Conservation (phyloP, 345 rosid species). For the Nasturtium officinale region DNA sequence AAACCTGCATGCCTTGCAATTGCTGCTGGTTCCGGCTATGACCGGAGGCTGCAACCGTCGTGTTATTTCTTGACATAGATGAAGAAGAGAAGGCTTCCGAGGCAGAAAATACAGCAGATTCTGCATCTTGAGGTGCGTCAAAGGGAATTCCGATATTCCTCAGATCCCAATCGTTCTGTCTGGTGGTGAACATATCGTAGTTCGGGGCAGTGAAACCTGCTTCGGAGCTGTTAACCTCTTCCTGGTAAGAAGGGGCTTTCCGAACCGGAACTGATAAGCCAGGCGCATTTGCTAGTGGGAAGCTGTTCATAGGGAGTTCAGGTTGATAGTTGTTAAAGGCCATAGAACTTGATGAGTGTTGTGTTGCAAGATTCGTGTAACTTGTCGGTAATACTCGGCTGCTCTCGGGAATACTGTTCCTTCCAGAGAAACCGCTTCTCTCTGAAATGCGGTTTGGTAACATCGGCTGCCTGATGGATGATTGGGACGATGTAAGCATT, state of each 20-base stretch:
- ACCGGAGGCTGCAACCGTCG: conserved; percentile 6
- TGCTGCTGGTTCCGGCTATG: conserved; percentile 32
- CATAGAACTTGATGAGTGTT: conserved; percentile 32
- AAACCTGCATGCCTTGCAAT: conserved; percentile 20
- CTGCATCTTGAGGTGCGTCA: conserved; percentile 58
- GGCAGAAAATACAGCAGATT: conserved; percentile 34
- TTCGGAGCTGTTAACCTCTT: conserved; percentile 61
- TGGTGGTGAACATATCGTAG: conserved; percentile 31
- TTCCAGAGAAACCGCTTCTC: conserved; percentile 42
- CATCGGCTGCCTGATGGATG: conserved; percentile 62
- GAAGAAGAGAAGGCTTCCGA: conserved; percentile 44
- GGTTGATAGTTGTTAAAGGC: conserved; percentile 46
- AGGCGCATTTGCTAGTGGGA: conserved; percentile 62
- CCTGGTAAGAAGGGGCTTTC: conserved; percentile 50
- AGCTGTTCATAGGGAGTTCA: conserved; percentile 57
- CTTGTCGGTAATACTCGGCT: conserved; percentile 54
- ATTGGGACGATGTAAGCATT: conserved; percentile 27
- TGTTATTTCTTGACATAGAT: conserved; percentile 40
- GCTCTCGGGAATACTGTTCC: conserved; percentile 59
- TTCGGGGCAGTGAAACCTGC: conserved; percentile 27
- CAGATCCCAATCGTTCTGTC: conserved; percentile 68
- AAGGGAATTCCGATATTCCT: conserved; percentile 63
- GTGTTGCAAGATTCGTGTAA: conserved; percentile 42
- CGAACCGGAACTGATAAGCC: conserved; percentile 53
- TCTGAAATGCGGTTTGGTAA: conserved; percentile 53